These are phyloP conservation scores for Pyrus communis DNA, from an alignment of 306 rosid genomes.

Conservation along the genomic window DNA sequence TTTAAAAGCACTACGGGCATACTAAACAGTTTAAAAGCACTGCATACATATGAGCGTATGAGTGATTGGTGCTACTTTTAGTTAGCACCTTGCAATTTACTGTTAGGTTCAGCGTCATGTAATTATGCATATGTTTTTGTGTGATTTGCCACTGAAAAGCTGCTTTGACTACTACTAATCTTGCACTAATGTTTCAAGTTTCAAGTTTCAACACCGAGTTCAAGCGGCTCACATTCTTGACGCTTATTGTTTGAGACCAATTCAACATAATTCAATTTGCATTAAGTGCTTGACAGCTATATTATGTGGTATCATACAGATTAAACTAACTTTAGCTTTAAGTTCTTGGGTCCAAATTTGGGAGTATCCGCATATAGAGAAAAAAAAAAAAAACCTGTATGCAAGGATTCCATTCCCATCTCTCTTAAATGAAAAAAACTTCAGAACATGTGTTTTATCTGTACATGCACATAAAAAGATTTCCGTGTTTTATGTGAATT, in stretches of 20 bases:
- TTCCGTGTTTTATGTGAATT: too few relatives aligned
- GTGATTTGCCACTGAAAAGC: constrained; percentile 5
- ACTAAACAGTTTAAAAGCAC: neutral
- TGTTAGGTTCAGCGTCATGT: neutral
- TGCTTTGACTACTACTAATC: constrained; percentile 12
- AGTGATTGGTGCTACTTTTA: neutral
- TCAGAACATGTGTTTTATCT: too few relatives aligned
- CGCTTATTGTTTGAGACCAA: neutral
- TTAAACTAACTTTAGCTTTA: neutral
- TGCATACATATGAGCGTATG: neutral
- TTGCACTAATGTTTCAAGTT: constrained; percentile 7
- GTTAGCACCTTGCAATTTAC: neutral
- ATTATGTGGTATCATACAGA: neutral
- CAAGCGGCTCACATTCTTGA: neutral
- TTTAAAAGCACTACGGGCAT: neutral
- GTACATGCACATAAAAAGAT: too few relatives aligned
- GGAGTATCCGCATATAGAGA: too few relatives aligned
- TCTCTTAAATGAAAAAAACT: too few relatives aligned
- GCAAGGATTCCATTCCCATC: too few relatives aligned
- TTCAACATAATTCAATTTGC: neutral
- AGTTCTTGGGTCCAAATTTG: neutral
- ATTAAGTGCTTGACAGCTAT: neutral
- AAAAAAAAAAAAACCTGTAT: too few relatives aligned
- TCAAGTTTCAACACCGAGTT: constrained; percentile 24
- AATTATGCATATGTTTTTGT: neutral